Conservation (phyloP, 176 grass and related monocot genomes). For the Canna indica region DNA sequence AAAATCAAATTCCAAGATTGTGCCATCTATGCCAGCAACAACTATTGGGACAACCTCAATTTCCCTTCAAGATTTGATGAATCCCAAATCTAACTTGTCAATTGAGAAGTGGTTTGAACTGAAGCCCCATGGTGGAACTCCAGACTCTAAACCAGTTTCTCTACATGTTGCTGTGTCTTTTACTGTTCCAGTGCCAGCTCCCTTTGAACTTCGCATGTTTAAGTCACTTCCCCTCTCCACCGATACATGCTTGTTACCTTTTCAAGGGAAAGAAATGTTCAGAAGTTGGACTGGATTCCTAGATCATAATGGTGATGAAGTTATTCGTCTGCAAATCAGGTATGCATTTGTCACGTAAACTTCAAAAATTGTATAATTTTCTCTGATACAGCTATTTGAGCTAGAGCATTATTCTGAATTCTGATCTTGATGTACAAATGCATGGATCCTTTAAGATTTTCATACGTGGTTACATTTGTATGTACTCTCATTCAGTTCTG, state of each 20-base stretch:
- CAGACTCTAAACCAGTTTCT: slow-evolving; percentile 29
- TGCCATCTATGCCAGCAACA: slow-evolving; percentile 32
- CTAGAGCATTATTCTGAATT: neutral
- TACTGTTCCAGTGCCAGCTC: slow-evolving; percentile 33
- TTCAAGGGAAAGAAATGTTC: slow-evolving; percentile 28
- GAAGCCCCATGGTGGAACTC: slow-evolving; percentile 34
- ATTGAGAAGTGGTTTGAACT: slow-evolving; percentile 77
- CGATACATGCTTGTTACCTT: slow-evolving; percentile 41
- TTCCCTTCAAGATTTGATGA: slow-evolving; percentile 49
- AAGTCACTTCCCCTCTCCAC: slow-evolving; percentile 36
- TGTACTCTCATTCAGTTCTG: neutral
- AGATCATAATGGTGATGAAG: slow-evolving; percentile 51
- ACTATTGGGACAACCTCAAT: slow-evolving; percentile 60
- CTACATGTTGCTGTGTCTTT: slow-evolving; percentile 60
- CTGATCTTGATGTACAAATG: neutral
- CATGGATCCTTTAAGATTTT: neutral
- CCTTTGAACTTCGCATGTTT: slow-evolving; percentile 44
- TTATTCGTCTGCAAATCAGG: slow-evolving; percentile 71
- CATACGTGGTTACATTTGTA: neutral
- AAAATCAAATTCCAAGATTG: slow-evolving; percentile 25
- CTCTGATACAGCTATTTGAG: neutral
- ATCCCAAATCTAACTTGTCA: slow-evolving; percentile 55
- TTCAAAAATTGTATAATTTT: neutral
- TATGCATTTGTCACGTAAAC: neutral
- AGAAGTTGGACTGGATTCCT: slow-evolving; percentile 41